A percentile compares a stretch with the other conserved stretches of the same genome.
Conservation (phyloP, 2,329 filamentous ascomycete genomes). For the Colletotrichum salicis region DNA sequence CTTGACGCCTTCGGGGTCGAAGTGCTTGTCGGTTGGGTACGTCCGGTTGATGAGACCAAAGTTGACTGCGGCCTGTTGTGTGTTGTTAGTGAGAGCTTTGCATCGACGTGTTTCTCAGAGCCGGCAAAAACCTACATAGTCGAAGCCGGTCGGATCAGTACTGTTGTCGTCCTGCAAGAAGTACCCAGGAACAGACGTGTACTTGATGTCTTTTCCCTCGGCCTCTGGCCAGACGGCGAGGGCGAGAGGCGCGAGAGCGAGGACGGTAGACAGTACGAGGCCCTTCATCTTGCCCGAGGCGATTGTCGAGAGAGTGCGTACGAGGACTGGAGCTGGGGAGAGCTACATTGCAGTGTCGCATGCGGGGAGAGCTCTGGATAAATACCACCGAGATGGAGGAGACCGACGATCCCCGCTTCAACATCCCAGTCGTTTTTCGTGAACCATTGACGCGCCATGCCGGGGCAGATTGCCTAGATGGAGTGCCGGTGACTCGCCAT, state of each 20-base stretch:
- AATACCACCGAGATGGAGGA: constrained; percentile 22
- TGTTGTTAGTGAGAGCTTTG: constrained; percentile 9
- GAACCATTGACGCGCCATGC: constrained; percentile 34
- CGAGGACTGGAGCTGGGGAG: constrained; percentile 1
- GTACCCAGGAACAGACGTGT: constrained; percentile 69
- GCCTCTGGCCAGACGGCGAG: constrained; percentile 46
- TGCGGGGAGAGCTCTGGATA: constrained; percentile 27
- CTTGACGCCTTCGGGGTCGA: constrained; percentile 51
- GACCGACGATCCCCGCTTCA: constrained; percentile 10
- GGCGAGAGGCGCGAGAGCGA: constrained; percentile 43
- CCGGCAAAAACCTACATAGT: constrained; percentile 64
- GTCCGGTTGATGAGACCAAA: constrained; percentile 73
- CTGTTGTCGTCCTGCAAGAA: constrained; percentile 71
- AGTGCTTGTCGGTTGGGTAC: constrained; percentile 65
- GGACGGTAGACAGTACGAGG: constrained; percentile 41
- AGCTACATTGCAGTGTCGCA: constrained; percentile 21
- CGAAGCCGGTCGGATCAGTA: constrained; percentile 67
- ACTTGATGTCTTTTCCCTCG: constrained; percentile 60
- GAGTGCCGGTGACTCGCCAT: background rate
- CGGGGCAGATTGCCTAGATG: constrained; percentile 31
- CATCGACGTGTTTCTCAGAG: background rate
- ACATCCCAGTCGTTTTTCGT: constrained; percentile 10
- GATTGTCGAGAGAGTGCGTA: constrained; percentile 2
- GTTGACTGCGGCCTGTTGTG: constrained; percentile 64
- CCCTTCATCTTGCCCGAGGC: constrained; percentile 47